phyloP scores from a whole-genome alignment of 345 rosid genomes.

The Moricandia arvensis region DNA sequence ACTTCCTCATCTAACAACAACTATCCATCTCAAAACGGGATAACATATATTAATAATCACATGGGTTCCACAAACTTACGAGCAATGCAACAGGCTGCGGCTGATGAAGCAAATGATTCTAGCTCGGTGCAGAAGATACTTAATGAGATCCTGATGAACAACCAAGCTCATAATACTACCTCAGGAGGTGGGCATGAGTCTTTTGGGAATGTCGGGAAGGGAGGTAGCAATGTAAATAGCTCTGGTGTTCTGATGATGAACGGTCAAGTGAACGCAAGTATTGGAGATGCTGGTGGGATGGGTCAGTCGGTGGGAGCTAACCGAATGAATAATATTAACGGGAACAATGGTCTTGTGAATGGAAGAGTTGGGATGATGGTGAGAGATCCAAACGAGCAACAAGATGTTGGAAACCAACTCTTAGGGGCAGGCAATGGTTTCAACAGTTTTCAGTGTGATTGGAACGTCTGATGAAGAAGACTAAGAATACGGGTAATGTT shows the following conservation, averaged over 20 bases:
- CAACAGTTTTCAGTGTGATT: conserved; percentile 75
- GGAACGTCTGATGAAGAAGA: conserved; percentile 42
- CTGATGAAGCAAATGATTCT: conserved; percentile 66
- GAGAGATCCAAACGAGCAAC: conserved; percentile 65
- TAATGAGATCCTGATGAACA: conserved; percentile 68
- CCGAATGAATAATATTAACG: conserved; percentile 49
- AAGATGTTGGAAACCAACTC: conserved; percentile 75
- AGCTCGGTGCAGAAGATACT: conserved; percentile 88
- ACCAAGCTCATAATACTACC: conserved; percentile 24
- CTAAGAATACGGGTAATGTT: background rate
- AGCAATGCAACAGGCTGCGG: conserved; percentile 54
- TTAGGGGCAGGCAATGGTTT: conserved; percentile 78
- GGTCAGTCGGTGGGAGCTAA: conserved; percentile 58
- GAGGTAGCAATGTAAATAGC: conserved; percentile 47
- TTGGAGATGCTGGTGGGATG: conserved; percentile 45
- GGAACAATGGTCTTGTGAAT: conserved; percentile 50
- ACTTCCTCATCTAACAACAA: conserved; percentile 59
- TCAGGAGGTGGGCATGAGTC: conserved; percentile 52
- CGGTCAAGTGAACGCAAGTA: conserved; percentile 44
- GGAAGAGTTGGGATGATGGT: conserved; percentile 67
- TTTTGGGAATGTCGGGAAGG: conserved; percentile 56
- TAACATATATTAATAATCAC: conserved; percentile 50
- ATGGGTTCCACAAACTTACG: conserved; percentile 57
- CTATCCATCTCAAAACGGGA: conserved; percentile 51
- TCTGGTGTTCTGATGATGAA: conserved; percentile 55